Conservation (phyloP, 2,329 filamentous ascomycete species). For the Stachybotrys chlorohalonatus region DNA sequence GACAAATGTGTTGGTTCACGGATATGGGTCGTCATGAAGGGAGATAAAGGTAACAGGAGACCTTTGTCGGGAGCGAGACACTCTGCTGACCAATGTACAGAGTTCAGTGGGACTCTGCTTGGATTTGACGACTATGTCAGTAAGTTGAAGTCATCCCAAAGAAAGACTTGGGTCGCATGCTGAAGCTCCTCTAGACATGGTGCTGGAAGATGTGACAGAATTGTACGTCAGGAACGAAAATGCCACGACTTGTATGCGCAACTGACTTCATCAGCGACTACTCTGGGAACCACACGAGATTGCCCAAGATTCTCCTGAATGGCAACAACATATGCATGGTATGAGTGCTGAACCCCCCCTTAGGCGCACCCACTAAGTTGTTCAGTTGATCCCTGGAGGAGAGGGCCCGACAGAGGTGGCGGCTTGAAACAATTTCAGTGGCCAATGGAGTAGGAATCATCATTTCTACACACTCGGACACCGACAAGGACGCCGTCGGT, state of each 20-base stretch:
- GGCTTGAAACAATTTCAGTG: constrained; percentile 4
- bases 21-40: constrained; percentile 99
- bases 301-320: constrained; percentile 91
- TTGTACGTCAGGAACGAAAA: constrained; percentile 50
- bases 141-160: constrained; percentile 44
- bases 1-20: constrained; percentile 97
- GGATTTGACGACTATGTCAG: constrained; percentile 99
- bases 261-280: constrained; percentile 62
- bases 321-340: constrained; percentile 99
- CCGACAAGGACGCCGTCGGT: neutral
- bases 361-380: constrained; percentile 4
- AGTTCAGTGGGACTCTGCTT: constrained; percentile 89
- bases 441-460: neutral
- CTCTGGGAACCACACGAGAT: constrained; percentile 75
- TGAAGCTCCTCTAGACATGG: constrained; percentile 66
- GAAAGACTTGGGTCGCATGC: neutral
- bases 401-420: constrained; percentile 50
- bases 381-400: constrained; percentile 68
- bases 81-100: constrained; percentile 35
- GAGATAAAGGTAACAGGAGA: constrained; percentile 69
- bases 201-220: constrained; percentile 93
- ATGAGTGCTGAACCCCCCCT: constrained; percentile 16
- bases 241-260: neutral
- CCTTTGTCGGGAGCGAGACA: neutral
- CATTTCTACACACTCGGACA: neutral